Evolutionary conservation across 1,284 basidiomycete genomes (phyloP), one percentile per base, ranked within the genome.

Genomic region (Inonotus obliquus): DNA sequence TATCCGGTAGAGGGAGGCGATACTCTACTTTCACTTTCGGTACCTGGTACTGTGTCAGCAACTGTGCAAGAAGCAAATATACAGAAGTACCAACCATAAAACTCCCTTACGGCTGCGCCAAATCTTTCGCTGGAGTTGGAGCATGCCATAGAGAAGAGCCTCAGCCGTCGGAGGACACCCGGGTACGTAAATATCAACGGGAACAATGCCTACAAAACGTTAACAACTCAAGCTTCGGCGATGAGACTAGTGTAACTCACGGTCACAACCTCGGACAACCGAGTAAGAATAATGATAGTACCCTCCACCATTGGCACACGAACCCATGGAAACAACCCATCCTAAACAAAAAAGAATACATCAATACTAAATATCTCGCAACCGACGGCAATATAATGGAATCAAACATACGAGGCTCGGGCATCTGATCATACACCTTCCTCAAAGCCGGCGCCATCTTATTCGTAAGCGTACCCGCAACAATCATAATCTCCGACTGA

Each of bases 291-390:
- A 95, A 75, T 97, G 94, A 74, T 98, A 98, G 80, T 98, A 99
- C 10, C 96, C 96, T 64, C 96, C 96, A 41, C 96, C 96, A 75
- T 99, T 99, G 23, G 97, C 97, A 73, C 97, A 99, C 13, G 94
- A 97, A 55, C 97, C 97, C 97, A 99, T 99, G 29, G 94, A 97
- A 72, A 99, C 93, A 62, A 99, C 97, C 96, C 96, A 99, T 70
- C 92, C 89, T 85, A 69, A 27, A 68, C 73, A 66, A 71, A 65
- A 37, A 11, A 32, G 19, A 14, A 2, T n/a, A 44, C 1, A 39
- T 38, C 19, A 70, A 68, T 4, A 32, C 63, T 68, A 39, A 53
- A 54, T 48, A 44, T 52, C 57, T 62, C 65, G 47, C 32, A 61
- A 65, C 71, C 65, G 65, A 66, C 67, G 64, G 54, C 67, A 60